Base-by-base conservation (phyloP, 2,329 filamentous ascomycete species). In the Ambrosiella beaveri region DNA sequence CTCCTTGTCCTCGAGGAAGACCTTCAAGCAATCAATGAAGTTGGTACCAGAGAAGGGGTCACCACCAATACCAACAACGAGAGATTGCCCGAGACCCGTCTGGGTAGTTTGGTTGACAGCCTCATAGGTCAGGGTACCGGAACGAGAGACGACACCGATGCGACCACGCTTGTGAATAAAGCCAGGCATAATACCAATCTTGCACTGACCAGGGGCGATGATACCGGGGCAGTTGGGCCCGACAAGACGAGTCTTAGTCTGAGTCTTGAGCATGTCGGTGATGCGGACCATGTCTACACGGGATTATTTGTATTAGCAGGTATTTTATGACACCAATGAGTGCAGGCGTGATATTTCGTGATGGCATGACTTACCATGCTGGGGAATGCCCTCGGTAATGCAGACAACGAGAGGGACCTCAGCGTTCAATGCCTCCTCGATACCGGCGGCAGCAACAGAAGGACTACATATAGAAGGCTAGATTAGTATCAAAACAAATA, bases 151-250 rank as follows among this genome's bases (percentile, higher is more conserved):
- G 72, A 98, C 97, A 69, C 93, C 93, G 70, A 98, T 90, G 72
- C 93, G 90, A 67, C 93, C 93, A 73, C 90, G 88, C 82, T 97
- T 97, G 84, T 98, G 93, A 77, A 98, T 97, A 80, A 97, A 96
- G 68, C 93, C 93, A 64, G 93, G 71, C 93, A 98, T 97, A 77
- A 98, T 98, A 70, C 93, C 93, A 69, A 98, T 97, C 79, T 98
- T 98, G 83, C 93, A 98, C 82, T 95, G 91, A 67, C 91, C 93
- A 62, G 81, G 81, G 58, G 79, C 91, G 73, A 97, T 97, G 74
- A 97, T 91, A 71, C 91, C 93, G 63, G 93, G 93, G 79, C 93
- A 98, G 79, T 97, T 98, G 68, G 91, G 91, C 65, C 91, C 91
- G 62, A 97, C 89, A 68, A 98, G 81, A 70, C 93, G 86, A 65